Evolutionary conservation across 352 stramenopile species (phyloP), one percentile per base, ranked within the genome.

Genomic region (Globisporangium heterothallicum): DNA sequence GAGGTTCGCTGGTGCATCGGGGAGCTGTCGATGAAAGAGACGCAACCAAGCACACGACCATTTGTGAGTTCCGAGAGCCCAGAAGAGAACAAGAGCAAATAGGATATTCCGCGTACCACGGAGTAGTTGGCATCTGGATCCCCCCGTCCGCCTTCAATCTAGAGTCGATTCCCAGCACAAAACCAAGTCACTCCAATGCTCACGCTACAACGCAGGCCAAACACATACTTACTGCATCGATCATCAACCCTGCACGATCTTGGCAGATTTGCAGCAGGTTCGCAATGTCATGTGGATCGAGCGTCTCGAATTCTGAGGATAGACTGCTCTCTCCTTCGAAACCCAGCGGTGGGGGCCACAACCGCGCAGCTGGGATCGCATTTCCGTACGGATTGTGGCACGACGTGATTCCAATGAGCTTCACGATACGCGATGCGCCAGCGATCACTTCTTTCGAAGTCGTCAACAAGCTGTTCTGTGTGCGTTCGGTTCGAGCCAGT

Each of bases 381-480:
- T 78, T 79, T 53, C 84, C 70, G 40, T 84, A 68, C 16, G 83
- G 78, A 35, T 63, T 67, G 0, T 60, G 66, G 29, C 78, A 88
- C 16, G 76, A 86, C 2, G 78, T 92, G 50, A 90, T 77, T 4
- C 80, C 80, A 38, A 87, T 56, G 16, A 93, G 72, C 46, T 89
- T 87, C 19, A 86, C 78, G 42, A 92, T 74, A 27, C 80, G 68
- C 16, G 76, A 74, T 0, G 75, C 74, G 16, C 83, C 80, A 8
- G 70, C 66, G 46, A 87, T 78, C 12, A 92, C 69, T 42, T 93
- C 80, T 43, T 93, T 92, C 1, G 80, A 89, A 19, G 58, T 86
- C 6, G 80, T 85, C 7, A 93, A 59, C 8, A 89, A 52, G 26
- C 58, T 72, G 14, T 72, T 72, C 42, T 93, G 80, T 3, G 75